Conservation (phyloP, 768 basidiomycete genomes). For the Pholiota conissans region DNA sequence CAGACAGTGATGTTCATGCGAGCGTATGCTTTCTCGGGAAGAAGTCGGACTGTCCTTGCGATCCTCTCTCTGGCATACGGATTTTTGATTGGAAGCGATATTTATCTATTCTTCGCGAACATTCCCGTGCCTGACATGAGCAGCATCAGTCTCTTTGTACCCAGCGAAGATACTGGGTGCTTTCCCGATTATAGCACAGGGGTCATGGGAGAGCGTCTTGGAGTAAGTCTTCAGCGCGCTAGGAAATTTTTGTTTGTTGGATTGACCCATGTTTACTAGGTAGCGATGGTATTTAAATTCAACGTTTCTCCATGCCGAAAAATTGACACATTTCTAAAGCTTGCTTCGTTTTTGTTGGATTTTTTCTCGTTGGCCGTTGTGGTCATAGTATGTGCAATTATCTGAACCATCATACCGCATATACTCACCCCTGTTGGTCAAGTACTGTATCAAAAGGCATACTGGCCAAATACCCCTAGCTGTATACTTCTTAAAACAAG, state of each 20-base stretch:
- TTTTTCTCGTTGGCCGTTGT: conserved; percentile 32
- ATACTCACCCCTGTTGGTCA: not conserved
- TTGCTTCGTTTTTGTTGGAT: conserved; percentile 35
- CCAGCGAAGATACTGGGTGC: conserved; percentile 29
- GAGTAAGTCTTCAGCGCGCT: conserved; percentile 24
- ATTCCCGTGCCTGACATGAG: conserved; percentile 17
- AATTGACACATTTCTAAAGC: conserved; percentile 17
- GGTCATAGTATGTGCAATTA: conserved; percentile 25
- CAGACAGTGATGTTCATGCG: conserved; percentile 46
- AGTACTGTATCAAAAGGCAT: conserved; percentile 26
- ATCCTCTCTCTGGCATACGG: conserved; percentile 28
- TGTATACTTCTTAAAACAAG: conserved; percentile 36
- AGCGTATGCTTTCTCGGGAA: conserved; percentile 41
- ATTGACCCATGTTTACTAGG: conserved; percentile 5
- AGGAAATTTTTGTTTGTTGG: conserved; percentile 1
- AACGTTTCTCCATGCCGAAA: too few relatives aligned
- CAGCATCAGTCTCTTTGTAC: conserved; percentile 14
- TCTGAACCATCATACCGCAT: not conserved
- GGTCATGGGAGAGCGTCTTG: conserved; percentile 28
- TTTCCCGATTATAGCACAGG: conserved; percentile 35
- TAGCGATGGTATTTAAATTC: too few relatives aligned
- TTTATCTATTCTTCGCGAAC: conserved; percentile 34
- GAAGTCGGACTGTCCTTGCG: conserved; percentile 26
- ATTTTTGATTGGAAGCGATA: conserved; percentile 27
- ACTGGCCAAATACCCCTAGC: conserved; percentile 28